phyloP scores from a whole-genome alignment of 495 filamentous ascomycete genomes.

The Viridothelium virens region DNA sequence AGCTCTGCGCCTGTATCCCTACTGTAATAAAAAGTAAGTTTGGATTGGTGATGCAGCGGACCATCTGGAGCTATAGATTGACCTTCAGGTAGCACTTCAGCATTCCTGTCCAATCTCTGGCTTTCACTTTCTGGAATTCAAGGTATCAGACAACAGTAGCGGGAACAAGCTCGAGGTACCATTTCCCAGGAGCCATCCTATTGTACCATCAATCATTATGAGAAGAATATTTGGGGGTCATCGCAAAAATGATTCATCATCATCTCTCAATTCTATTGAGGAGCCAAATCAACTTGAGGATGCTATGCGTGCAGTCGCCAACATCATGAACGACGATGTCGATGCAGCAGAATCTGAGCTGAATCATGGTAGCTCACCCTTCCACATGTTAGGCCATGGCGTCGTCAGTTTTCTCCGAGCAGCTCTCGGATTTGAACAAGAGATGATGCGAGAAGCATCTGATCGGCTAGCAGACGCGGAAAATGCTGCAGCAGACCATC shows the following conservation, averaged over 20 bases:
- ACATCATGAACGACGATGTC: constrained; percentile 93
- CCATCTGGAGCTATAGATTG: too few species aligned
- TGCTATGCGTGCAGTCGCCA: constrained; percentile 50
- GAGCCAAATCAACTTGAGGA: constrained; percentile 40
- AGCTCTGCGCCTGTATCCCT: too few species aligned
- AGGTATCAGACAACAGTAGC: too few species aligned
- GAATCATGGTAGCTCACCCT: constrained; percentile 69
- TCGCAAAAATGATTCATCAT: background rate
- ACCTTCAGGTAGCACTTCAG: too few species aligned
- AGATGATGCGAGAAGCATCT: constrained; percentile 82
- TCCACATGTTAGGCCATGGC: constrained; percentile 78
- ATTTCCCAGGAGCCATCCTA: background rate
- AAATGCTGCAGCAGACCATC: constrained; percentile 64
- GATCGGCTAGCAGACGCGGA: constrained; percentile 72
- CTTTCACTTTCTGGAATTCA: too few species aligned
- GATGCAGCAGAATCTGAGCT: constrained; percentile 73
- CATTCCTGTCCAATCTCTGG: too few species aligned
- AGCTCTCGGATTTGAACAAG: constrained; percentile 86
- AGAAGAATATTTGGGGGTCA: background rate
- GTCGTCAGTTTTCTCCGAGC: constrained; percentile 78
- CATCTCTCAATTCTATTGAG: background rate
- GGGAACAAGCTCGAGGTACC: background rate
- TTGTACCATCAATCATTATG: constrained; percentile 4
- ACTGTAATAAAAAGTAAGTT: too few species aligned
- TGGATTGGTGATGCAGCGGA: too few species aligned